Conservation (phyloP, 2,329 filamentous ascomycete genomes). For the Sporothrix variecibatus region DNA sequence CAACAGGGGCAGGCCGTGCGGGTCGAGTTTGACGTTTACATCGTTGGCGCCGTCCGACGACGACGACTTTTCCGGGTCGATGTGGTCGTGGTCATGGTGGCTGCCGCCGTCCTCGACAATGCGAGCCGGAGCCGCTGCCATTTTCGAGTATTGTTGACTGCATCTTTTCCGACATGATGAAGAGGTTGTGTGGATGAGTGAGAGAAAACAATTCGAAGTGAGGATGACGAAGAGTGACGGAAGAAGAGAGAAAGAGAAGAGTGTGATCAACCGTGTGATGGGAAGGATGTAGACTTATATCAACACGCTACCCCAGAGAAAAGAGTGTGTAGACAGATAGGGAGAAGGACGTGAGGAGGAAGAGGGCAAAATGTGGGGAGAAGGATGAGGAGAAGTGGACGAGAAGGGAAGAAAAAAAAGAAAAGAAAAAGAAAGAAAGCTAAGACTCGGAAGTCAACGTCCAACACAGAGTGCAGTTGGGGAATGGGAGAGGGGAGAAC, state of each 20-base stretch:
- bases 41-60: neutral
- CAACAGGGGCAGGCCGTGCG: slow-evolving; percentile 28
- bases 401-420: neutral
- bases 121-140: slow-evolving; percentile 23
- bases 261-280: too few species aligned
- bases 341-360: neutral
- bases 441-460: neutral
- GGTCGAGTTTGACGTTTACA: slow-evolving; percentile 24
- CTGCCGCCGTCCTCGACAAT: slow-evolving; percentile 18
- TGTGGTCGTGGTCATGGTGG: neutral
- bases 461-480: neutral
- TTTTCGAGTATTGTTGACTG: slow-evolving; percentile 18
- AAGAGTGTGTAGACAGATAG: neutral
- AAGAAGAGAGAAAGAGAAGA: neutral
- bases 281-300: slow-evolving; percentile 15
- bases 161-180: slow-evolving; percentile 14
- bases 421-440: neutral
- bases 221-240: slow-evolving; percentile 1
- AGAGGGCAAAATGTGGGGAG: neutral
- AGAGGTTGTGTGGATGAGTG: neutral
- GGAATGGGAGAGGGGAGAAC: neutral
- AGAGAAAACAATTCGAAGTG: neutral
- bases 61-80: slow-evolving; percentile 1
- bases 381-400: neutral
- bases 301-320: neutral